Evolutionary conservation across 306 rosid genomes (phyloP), one percentile per base, ranked within the genome.

Genomic region (Mimosa pudica): DNA sequence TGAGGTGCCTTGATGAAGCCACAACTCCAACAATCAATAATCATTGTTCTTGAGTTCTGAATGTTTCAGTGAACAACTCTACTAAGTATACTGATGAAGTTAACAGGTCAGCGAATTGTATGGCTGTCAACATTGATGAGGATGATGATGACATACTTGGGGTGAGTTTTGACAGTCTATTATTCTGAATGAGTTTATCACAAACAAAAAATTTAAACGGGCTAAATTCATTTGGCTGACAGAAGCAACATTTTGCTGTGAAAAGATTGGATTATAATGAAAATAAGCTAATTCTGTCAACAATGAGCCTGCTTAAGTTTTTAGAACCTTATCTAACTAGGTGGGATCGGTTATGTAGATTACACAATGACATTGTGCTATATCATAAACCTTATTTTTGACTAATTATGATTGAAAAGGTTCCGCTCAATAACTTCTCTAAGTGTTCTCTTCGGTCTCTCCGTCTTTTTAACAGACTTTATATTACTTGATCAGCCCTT

Each of bases 81-180:
- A 54, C 62, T 16, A 84, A 79, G 78, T 75, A 75, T 75, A 60
- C 80, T 73, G 73, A 78, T 83, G 86, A 86, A 80, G 71, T 12
- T 48, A 85, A 88, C 0, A 63, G 55, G 35, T 79, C 89, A 72
- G 62, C 80, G 57, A 80, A 81, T 63, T 41, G 79, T 77, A 65
- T 88, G 73, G 82, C 61, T 52, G 79, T 13, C 60, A 79, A 84
- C 55, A 70, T 90, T 69, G 89, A 87, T 70, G 92, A 75, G 62
- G 93, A 75, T 65, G 97, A 82, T 1, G 97, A 94, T 30, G 86
- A 78, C 79, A 79, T 95, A 77, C 87, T 93, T 57, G 91, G 88
- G 98, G 99, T 93, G 86, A 88, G 83, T 77, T 32, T 12, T 64
- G 64, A 14, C 1, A 47, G 78, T 76, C 65, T 64, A 79, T 55